Evolutionary conservation across 345 rosid genomes (phyloP).

Genomic region (Diplotaxis tenuifolia): DNA sequence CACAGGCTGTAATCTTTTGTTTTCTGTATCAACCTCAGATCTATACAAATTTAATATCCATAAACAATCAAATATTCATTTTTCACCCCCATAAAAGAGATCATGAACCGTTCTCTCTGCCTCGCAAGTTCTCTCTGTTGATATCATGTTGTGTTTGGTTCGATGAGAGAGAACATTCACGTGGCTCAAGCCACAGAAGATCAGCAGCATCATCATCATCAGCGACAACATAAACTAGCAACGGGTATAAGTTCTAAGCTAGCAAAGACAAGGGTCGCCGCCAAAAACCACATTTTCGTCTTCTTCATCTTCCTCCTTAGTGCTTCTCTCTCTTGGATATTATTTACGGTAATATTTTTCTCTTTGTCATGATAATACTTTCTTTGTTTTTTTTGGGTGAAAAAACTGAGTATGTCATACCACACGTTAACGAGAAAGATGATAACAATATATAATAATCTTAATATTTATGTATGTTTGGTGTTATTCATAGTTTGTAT

Average conservation of each 20-base stretch:
- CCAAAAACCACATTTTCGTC: slow-evolving; percentile 33
- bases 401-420: neutral
- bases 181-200: slow-evolving; percentile 20
- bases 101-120: slow-evolving; percentile 2
- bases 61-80: neutral
- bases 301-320: slow-evolving; percentile 36
- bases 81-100: neutral
- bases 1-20: neutral
- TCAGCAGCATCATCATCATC: neutral
- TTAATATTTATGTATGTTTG: neutral
- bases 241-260: slow-evolving; percentile 23
- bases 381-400: neutral
- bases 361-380: neutral
- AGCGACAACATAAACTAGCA: slow-evolving; percentile 10
- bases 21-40: neutral
- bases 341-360: slow-evolving; percentile 29
- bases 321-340: slow-evolving; percentile 33
- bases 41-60: neutral
- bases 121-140: slow-evolving; percentile 6
- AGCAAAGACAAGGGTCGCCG: slow-evolving; percentile 35
- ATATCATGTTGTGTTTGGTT: slow-evolving; percentile 13
- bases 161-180: slow-evolving; percentile 17
- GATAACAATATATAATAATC: neutral
- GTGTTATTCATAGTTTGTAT: slow-evolving; percentile 28
- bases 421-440: neutral